Conservation (phyloP, 1,284 basidiomycete genomes). For the Porphyrellus sp. region DNA sequence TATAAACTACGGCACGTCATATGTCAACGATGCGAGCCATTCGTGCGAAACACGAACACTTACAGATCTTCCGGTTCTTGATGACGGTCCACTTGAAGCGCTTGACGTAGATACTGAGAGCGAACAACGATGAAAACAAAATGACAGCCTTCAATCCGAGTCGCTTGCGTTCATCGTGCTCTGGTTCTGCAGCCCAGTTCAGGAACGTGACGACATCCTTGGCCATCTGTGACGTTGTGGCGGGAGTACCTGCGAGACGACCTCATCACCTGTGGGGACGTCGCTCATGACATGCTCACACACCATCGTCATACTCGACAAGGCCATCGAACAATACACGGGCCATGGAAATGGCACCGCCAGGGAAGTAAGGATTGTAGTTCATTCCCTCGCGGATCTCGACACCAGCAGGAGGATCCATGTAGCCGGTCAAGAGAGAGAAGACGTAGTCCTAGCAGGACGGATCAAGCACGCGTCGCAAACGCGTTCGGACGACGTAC, state of each 20-base stretch:
- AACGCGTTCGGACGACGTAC: constrained; percentile 41
- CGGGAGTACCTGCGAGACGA: constrained; percentile 75
- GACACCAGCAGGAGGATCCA: constrained; percentile 95
- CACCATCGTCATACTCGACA: constrained; percentile 92
- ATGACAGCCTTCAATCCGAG: constrained; percentile 92
- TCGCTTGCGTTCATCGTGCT: constrained; percentile 97
- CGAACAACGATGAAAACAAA: constrained; percentile 79
- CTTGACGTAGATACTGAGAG: constrained; percentile 87
- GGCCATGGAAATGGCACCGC: constrained; percentile 98
- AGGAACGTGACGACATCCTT: constrained; percentile 98
- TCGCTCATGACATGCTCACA: constrained; percentile 16
- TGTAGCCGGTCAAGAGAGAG: constrained; percentile 95
- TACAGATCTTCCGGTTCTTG: constrained; percentile 90
- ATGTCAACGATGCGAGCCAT: constrained; percentile 13
- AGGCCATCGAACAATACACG: constrained; percentile 94
- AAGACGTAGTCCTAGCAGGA: constrained; percentile 90
- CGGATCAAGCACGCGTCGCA: constrained; percentile 29
- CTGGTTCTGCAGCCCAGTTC: constrained; percentile 94
- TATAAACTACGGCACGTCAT: constrained; percentile 43
- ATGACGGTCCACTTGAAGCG: constrained; percentile 92
- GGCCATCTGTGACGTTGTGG: constrained; percentile 98
- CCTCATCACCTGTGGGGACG: constrained; percentile 2
- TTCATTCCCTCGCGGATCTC: constrained; percentile 96
- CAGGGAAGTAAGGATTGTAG: constrained; percentile 98
- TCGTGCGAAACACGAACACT: constrained; percentile 35